phyloP scores from a whole-genome alignment of 345 rosid genomes.

The Lepidium didymum region DNA sequence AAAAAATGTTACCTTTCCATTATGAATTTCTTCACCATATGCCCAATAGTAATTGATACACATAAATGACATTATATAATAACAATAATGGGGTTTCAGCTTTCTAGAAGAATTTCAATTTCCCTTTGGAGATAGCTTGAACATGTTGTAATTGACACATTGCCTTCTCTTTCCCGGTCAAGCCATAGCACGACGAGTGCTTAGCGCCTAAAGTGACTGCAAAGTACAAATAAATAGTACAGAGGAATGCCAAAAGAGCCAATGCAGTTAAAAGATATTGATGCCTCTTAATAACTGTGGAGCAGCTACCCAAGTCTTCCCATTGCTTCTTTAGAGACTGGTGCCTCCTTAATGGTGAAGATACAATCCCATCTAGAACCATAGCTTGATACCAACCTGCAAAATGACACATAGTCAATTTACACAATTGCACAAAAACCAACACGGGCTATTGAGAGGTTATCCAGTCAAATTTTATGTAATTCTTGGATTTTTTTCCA shows the following conservation, averaged over 20 bases:
- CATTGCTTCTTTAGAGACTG: constrained; percentile 56
- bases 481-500: background rate
- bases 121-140: constrained; percentile 47
- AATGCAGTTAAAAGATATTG: constrained; percentile 83
- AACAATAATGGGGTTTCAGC: constrained; percentile 13
- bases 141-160: constrained; percentile 48
- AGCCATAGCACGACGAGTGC: constrained; percentile 58
- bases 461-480: background rate
- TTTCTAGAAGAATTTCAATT: constrained; percentile 44
- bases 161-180: constrained; percentile 53
- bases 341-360: constrained; percentile 71
- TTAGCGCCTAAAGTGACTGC: constrained; percentile 70
- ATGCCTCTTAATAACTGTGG: constrained; percentile 64
- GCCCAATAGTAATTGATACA: background rate
- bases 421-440: background rate
- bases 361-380: constrained; percentile 68
- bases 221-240: constrained; percentile 87
- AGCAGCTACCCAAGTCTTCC: constrained; percentile 82
- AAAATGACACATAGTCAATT: background rate
- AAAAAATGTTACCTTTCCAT: background rate
- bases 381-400: constrained; percentile 27
- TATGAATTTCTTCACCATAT: constrained; percentile 1
- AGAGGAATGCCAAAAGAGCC: constrained; percentile 63
- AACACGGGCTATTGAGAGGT: background rate
- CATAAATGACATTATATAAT: background rate